Conservation (phyloP, 441 rosid species). For the Biscutella auriculata region DNA sequence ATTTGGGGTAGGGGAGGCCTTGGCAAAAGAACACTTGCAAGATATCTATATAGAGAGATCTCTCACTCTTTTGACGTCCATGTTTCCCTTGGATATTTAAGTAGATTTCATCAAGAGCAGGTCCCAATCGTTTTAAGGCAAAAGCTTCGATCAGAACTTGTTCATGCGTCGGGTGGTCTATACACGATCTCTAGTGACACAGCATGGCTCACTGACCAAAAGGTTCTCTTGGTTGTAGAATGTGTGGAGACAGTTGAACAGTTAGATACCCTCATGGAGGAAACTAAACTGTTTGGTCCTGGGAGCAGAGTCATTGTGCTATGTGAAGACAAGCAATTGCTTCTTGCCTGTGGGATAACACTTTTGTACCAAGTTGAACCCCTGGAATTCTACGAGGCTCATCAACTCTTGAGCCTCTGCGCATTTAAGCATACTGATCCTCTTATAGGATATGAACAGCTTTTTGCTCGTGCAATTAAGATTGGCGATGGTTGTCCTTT, state of each 20-base stretch:
- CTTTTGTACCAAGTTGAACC: not conserved
- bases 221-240: not conserved
- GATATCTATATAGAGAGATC: not conserved
- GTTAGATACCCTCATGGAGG: not conserved
- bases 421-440: slow-evolving; percentile 14
- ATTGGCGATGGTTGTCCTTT: no score
- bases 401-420: not conserved
- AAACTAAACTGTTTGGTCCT: slow-evolving; percentile 8
- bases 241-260: not conserved
- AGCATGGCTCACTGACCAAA: not conserved
- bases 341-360: not conserved
- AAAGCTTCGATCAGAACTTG: no score
- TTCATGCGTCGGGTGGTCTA: no score
- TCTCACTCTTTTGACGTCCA: no score
- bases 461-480: no score
- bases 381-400: slow-evolving; percentile 1
- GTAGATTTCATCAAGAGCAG: no score
- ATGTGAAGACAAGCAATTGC: slow-evolving; percentile 8
- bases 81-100: no score
- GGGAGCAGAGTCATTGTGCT: slow-evolving; percentile 25
- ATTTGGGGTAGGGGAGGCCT: not conserved
- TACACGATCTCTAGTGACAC: no score
- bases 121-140: no score
- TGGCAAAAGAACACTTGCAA: not conserved
- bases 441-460: not conserved